Percentiles rank a stretch among this genome's conserved stretches.
Evolutionary conservation across 2,329 filamentous ascomycete genomes (phyloP).

Genomic region (Fusarium buharicum): DNA sequence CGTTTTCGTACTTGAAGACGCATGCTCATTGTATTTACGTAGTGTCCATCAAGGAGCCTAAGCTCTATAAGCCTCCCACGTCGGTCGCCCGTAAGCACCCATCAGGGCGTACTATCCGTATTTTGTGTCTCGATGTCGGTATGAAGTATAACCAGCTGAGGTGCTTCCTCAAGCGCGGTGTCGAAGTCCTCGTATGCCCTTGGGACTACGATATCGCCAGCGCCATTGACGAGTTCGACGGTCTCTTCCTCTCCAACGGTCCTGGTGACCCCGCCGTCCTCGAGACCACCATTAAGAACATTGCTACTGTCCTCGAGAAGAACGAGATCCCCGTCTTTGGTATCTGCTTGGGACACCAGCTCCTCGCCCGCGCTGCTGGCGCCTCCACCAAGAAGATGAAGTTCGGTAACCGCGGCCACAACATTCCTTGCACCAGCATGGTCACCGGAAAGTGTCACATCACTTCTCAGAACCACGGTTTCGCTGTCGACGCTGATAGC

Average conservation of each 20-base stretch:
- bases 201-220: conserved; percentile 95
- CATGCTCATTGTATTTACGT: conserved; percentile 54
- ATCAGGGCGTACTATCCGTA: conserved; percentile 85
- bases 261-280: conserved; percentile 94
- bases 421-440: conserved; percentile 97
- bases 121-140: conserved; percentile 94
- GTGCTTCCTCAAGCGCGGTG: conserved; percentile 88
- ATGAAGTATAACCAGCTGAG: conserved; percentile 98
- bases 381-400: conserved; percentile 95
- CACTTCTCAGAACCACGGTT: conserved; percentile 98
- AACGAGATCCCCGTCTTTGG: conserved; percentile 90
- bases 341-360: conserved; percentile 95
- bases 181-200: conserved; percentile 93
- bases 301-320: conserved; percentile 78
- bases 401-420: conserved; percentile 98
- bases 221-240: conserved; percentile 87
- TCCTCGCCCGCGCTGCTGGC: conserved; percentile 87
- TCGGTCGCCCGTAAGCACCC: conserved; percentile 82
- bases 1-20: conserved; percentile 30
- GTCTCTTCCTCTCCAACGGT: conserved; percentile 97
- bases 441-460: conserved; percentile 98
- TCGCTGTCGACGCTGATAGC: conserved; percentile 83
- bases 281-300: conserved; percentile 80
- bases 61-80: conserved; percentile 81
- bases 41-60: conserved; percentile 91